Conservation (phyloP, 202 grass and related monocot species). For the Tripidium arundinaceum region DNA sequence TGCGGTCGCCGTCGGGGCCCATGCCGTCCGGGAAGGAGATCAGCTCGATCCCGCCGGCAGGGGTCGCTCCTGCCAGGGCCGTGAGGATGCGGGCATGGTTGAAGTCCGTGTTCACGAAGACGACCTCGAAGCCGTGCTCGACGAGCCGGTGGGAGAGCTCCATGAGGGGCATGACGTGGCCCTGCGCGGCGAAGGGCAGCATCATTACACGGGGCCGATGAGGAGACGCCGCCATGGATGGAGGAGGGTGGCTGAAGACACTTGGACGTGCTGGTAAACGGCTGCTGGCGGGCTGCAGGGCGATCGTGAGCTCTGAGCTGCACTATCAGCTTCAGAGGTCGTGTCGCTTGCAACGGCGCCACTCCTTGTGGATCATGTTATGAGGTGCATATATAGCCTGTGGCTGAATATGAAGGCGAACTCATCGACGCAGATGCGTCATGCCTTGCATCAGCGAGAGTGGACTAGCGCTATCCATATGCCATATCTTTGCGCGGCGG, state of each 20-base stretch:
- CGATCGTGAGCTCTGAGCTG: background rate
- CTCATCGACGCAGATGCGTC: background rate
- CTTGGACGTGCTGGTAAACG: background rate
- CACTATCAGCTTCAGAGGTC: background rate
- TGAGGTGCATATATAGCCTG: background rate
- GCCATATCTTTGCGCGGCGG: background rate
- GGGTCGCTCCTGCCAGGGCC: background rate
- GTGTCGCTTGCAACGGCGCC: background rate
- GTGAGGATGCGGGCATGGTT: slow-evolving; percentile 26
- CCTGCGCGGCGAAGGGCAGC: slow-evolving; percentile 32
- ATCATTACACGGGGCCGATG: slow-evolving; percentile 18
- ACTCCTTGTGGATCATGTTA: background rate
- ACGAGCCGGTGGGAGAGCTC: slow-evolving; percentile 34
- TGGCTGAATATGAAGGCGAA: background rate
- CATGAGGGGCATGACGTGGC: slow-evolving; percentile 43
- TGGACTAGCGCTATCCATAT: too few relatives aligned
- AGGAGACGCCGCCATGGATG: background rate
- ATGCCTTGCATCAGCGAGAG: background rate
- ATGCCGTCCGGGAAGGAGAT: slow-evolving; percentile 35
- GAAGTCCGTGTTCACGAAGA: slow-evolving; percentile 40
- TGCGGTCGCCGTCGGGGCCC: slow-evolving; percentile 36
- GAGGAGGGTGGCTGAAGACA: background rate
- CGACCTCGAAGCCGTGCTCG: slow-evolving; percentile 23
- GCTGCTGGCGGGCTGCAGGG: background rate
- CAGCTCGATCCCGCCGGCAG: slow-evolving; percentile 1